Evolutionary conservation across 805 yeast species (phyloP), one percentile per base, ranked within the genome.

Genomic region (Candida coleopterorum): DNA sequence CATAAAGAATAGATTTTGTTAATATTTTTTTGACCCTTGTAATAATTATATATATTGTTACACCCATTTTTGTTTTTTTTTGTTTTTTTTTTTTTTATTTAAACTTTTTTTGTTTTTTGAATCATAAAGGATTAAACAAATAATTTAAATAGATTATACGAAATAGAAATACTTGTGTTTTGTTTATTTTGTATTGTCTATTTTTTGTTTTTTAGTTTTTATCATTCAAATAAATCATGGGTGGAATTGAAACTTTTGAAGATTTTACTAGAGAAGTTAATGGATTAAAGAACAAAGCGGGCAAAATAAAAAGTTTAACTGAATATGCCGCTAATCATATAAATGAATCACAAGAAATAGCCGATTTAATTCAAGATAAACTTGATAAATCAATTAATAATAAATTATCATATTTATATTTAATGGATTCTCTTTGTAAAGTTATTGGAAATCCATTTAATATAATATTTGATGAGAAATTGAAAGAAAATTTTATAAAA

Each of bases 401-500:
- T 46, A 62, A 62, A 41, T 51, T 63, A 15, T 58, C 43, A 43
- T 43, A 60, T 15, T 54, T 68, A 34, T 67, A 67, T 44, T 47
- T 67, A 32, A 43, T 67, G 51, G 73, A 67, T 46, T 62, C 68
- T 25, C 63, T 67, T 18, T 55, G 64, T 47, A 67, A 67, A 40
- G 64, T 60, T 46, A 53, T 66, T 21, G 72, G 73, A 11, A 65
- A 59, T 39, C 73, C 73, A 6, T 67, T 64, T 49, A 64, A 64
- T 42, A 40, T 62, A 31, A 45, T 65, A 34, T 65, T 66, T 44
- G 61, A 62, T 27, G 41, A 49, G 16, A 56, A 57, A 35, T 45
- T 67, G 27, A 64, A 55, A 48, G 51, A 51, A 35, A 49, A 51
- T 30, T 67, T 64, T 47, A 58, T 68, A 3, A 69, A 63, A 36